phyloP scores from a whole-genome alignment of 495 filamentous ascomycete species.

The Daldinia loculata region DNA sequence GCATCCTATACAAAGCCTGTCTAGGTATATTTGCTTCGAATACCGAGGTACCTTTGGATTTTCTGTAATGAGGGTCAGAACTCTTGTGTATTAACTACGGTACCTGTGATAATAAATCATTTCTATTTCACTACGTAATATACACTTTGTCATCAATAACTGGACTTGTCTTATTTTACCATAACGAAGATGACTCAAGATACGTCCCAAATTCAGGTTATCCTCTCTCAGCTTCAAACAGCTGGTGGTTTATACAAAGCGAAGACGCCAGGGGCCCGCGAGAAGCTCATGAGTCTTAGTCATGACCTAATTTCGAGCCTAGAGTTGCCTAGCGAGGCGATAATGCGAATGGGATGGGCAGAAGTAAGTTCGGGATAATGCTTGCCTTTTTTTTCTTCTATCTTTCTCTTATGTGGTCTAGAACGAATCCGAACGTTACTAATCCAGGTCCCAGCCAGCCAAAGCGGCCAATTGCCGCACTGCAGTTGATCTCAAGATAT shows the following conservation, averaged over 20 bases:
- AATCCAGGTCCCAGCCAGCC: constrained; percentile 44
- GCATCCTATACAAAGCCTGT: background rate
- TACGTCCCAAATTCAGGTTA: background rate
- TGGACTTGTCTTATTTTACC: background rate
- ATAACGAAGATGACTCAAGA: background rate
- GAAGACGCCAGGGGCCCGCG: constrained; percentile 48
- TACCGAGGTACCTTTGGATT: background rate
- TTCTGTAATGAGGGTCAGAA: too few species aligned
- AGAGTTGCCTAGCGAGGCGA: constrained; percentile 51
- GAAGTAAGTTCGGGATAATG: constrained; percentile 41
- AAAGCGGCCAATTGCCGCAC: constrained; percentile 49
- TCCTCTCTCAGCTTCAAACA: constrained; percentile 30
- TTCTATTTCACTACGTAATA: background rate
- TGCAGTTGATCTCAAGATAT: constrained; percentile 49
- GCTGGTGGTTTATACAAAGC: constrained; percentile 42
- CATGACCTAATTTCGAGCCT: constrained; percentile 45
- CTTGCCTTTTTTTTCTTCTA: background rate
- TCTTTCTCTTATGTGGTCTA: background rate
- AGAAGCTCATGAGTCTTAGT: constrained; percentile 49
- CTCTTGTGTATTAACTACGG: background rate
- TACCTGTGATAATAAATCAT: background rate
- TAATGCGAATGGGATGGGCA: constrained; percentile 55
- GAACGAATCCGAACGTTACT: background rate
- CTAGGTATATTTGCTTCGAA: background rate
- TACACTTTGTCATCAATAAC: background rate